Conservation (phyloP, 352 stramenopile genomes). For the Phytophthora boehmeriae region DNA sequence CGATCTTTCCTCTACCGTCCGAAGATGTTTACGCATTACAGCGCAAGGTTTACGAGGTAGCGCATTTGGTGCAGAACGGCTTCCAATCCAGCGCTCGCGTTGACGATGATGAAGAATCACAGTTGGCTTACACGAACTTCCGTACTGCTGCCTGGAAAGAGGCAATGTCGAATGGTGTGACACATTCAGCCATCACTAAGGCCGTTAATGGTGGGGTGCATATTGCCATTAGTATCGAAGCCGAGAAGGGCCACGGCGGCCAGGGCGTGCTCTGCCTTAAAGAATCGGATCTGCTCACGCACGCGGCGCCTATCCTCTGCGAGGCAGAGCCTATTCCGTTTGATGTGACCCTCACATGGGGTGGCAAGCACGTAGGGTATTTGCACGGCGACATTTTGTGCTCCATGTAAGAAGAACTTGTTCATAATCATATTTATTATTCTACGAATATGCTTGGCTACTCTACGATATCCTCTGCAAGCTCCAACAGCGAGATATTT, state of each 20-base stretch:
- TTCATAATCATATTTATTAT: slow-evolving; percentile 30
- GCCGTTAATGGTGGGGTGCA: slow-evolving; percentile 72
- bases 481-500: slow-evolving; percentile 60
- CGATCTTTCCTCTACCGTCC: slow-evolving; percentile 75
- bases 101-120: slow-evolving; percentile 67
- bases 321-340: slow-evolving; percentile 65
- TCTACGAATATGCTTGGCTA: slow-evolving; percentile 10
- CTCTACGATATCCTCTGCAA: slow-evolving; percentile 26
- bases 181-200: slow-evolving; percentile 71
- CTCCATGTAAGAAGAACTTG: slow-evolving; percentile 36
- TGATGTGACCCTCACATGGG: slow-evolving; percentile 74
- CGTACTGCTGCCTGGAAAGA: slow-evolving; percentile 66
- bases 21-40: slow-evolving; percentile 78
- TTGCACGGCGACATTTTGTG: slow-evolving; percentile 54
- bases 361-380: slow-evolving; percentile 68
- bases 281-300: slow-evolving; percentile 54
- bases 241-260: slow-evolving; percentile 57
- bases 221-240: slow-evolving; percentile 73
- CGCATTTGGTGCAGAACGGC: slow-evolving; percentile 68
- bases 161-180: slow-evolving; percentile 57
- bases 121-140: slow-evolving; percentile 78
- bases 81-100: slow-evolving; percentile 68
- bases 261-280: slow-evolving; percentile 76
- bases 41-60: slow-evolving; percentile 77
- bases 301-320: slow-evolving; percentile 45